Evolutionary conservation across 768 basidiomycete species (phyloP).

Genomic region (Myochromella boudieri): DNA sequence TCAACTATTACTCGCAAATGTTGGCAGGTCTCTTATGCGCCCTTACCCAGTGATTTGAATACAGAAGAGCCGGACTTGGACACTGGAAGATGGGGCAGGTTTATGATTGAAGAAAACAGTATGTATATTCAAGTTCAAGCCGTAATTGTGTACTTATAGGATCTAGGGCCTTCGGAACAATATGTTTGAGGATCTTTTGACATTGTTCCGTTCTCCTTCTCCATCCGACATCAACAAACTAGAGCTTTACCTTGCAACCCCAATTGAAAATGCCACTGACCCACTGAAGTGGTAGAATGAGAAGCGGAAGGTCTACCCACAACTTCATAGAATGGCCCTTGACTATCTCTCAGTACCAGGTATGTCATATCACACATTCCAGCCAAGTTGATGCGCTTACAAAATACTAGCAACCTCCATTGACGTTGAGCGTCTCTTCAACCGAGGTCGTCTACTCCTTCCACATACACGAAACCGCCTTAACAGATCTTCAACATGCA

Average conservation of each 20-base stretch:
- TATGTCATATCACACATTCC: slow-evolving; percentile 10
- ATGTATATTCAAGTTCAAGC: too few relatives aligned
- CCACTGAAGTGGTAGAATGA: slow-evolving; percentile 23
- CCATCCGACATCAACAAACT: slow-evolving; percentile 17
- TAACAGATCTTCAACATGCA: slow-evolving; percentile 15
- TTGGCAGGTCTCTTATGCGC: too few relatives aligned
- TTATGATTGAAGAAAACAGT: too few relatives aligned
- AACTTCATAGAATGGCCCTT: slow-evolving; percentile 25
- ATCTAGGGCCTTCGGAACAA: too few relatives aligned
- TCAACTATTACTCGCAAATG: too few relatives aligned
- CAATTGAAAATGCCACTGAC: slow-evolving; percentile 17
- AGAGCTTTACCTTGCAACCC: slow-evolving; percentile 19
- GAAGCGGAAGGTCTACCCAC: slow-evolving; percentile 14
- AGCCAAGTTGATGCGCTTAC: background rate
- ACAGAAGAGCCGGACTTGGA: too few relatives aligned
- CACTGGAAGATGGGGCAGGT: too few relatives aligned
- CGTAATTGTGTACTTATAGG: too few relatives aligned
- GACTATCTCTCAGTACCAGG: slow-evolving; percentile 27
- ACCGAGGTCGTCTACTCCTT: slow-evolving; percentile 21
- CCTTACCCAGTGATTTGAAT: too few relatives aligned
- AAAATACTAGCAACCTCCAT: slow-evolving; percentile 20
- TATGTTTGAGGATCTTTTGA: slow-evolving; percentile 19
- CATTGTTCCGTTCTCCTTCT: background rate
- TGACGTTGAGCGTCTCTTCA: slow-evolving; percentile 24
- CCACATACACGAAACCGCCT: slow-evolving; percentile 20